Base-by-base conservation (phyloP, 768 basidiomycete species). In the Lactarius trivialis region DNA sequence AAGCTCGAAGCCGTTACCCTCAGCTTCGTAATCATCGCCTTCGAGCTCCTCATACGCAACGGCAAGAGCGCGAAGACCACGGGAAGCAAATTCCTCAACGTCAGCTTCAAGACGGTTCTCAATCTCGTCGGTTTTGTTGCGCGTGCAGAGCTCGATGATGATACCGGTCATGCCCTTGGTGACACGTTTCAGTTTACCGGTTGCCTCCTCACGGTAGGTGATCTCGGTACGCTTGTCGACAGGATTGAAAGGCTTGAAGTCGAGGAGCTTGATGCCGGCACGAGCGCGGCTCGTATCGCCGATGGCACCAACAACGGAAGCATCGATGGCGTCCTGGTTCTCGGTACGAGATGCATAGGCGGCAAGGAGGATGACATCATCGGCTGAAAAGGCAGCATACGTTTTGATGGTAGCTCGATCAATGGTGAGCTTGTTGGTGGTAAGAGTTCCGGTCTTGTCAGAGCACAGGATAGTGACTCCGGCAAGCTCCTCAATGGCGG, bases 141-240 rank as follows among this genome's bases (percentile, higher is more conserved):
- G 91, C 26, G 91, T 81, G 85, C 95, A 98, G 54, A 97, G 89
- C 60, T 96, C 93, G 72, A 97, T 94, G 80, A 98, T 93, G 76
- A 93, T 89, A 79, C 94, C 96, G 49, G 96, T 98, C 96, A 98
- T 98, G 74, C 96, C 96, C 88, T 98, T 98, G 73, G 96, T 97
- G 71, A 96, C 96, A 71, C 96, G 92, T 85, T 96, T 97, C 69
- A 98, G 84, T 75, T 89, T 92, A 76, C 96, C 96, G n/a, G 90
- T 81, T 8, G 92, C 81, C 75, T 94, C 88, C 74, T 97, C 95
- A 53, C 85, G 88, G 80, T 98, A 98, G 55, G 96, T 98, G 74
- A 96, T 95, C 79, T 98, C 96, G 63, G 96, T 98, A 72, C 95
- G 92, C 82, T 98, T 98, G 83, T 96, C 93, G 69, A 95, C 93